These are phyloP conservation scores for Xerocomellus amylosporus DNA, from an alignment of 768 basidiomycete genomes.

Conservation along the genomic window DNA sequence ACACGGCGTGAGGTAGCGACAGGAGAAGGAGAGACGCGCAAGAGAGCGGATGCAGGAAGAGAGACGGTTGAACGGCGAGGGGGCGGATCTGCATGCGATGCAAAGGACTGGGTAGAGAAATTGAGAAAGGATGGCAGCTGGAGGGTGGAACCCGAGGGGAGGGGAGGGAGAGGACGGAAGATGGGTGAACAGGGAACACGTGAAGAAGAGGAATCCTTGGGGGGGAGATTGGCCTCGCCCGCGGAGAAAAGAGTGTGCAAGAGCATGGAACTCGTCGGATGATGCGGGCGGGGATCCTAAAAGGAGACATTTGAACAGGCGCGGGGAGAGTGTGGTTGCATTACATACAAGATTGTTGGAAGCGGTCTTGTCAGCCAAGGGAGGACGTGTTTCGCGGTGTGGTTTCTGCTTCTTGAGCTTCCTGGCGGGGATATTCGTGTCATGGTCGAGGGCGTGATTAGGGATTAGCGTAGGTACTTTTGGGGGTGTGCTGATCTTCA, in stretches of 20 bases:
- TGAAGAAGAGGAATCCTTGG: slow-evolving; percentile 15
- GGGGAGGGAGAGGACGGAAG: slow-evolving; percentile 33
- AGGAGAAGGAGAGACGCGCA: slow-evolving; percentile 14
- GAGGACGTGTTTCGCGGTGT: slow-evolving; percentile 24
- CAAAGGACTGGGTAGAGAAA: slow-evolving; percentile 22
- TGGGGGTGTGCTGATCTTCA: slow-evolving; percentile 32
- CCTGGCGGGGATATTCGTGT: slow-evolving; percentile 20
- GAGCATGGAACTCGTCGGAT: slow-evolving; percentile 19
- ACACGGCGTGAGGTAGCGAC: slow-evolving; percentile 13
- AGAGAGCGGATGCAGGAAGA: slow-evolving; percentile 19
- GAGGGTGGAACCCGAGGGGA: slow-evolving; percentile 38
- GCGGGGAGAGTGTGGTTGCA: slow-evolving; percentile 1
- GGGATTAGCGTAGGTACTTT: slow-evolving; percentile 30
- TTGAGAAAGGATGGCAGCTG: slow-evolving; percentile 39
- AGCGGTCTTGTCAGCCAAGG: slow-evolving; percentile 34
- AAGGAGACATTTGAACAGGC: slow-evolving; percentile 15
- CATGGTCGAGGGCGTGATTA: slow-evolving; percentile 19
- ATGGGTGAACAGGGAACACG: slow-evolving; percentile 10
- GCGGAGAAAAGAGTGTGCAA: slow-evolving; percentile 5
- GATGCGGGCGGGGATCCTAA: slow-evolving; percentile 11
- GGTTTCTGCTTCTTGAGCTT: slow-evolving; percentile 23
- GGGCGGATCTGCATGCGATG: slow-evolving; percentile 9
- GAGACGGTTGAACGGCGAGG: slow-evolving; percentile 7
- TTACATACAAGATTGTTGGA: slow-evolving; percentile 31
- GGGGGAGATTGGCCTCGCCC: slow-evolving; percentile 5